Evolutionary conservation across 148 eudicot genomes (phyloP).

Genomic region (Limonium bicolor): DNA sequence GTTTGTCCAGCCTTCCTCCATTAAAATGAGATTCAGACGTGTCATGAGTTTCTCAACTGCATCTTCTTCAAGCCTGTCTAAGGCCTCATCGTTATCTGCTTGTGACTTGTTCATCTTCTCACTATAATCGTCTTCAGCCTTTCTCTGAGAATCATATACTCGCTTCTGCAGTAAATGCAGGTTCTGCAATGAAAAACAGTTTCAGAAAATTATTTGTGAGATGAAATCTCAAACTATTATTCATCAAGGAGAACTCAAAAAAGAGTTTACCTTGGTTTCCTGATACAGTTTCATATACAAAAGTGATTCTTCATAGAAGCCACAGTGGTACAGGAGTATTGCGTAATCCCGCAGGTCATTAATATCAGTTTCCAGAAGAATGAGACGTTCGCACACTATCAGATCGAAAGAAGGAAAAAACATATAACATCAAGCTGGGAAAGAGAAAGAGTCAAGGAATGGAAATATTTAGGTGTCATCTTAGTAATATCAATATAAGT

Average conservation of each 20-base stretch:
- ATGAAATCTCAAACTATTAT: no score
- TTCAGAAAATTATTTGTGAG: no score
- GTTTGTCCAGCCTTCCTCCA: slow-evolving; percentile 1
- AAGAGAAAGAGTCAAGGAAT: not conserved
- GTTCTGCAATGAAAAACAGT: no score
- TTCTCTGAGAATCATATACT: not conserved
- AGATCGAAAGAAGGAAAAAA: not conserved
- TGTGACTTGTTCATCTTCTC: not conserved
- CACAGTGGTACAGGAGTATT: slow-evolving; percentile 73
- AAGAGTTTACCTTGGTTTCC: slow-evolving; percentile 39
- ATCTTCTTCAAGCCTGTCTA: slow-evolving; percentile 2
- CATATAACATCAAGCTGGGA: not conserved
- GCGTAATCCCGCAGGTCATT: slow-evolving; percentile 70
- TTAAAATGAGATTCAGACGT: slow-evolving; percentile 2
- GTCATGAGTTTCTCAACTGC: slow-evolving; percentile 3
- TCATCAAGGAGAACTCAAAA: no score
- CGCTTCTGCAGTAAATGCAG: not conserved
- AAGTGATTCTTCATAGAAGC: slow-evolving; percentile 58
- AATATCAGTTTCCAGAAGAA: slow-evolving; percentile 45
- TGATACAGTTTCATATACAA: slow-evolving; percentile 41
- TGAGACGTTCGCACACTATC: slow-evolving; percentile 85
- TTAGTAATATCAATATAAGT: no score
- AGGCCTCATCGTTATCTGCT: not conserved
- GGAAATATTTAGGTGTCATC: no score
- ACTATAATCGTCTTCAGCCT: not conserved